Evolutionary conservation across 306 rosid species (phyloP), one percentile per base, ranked within the genome.

Genomic region (Senna siamea): DNA sequence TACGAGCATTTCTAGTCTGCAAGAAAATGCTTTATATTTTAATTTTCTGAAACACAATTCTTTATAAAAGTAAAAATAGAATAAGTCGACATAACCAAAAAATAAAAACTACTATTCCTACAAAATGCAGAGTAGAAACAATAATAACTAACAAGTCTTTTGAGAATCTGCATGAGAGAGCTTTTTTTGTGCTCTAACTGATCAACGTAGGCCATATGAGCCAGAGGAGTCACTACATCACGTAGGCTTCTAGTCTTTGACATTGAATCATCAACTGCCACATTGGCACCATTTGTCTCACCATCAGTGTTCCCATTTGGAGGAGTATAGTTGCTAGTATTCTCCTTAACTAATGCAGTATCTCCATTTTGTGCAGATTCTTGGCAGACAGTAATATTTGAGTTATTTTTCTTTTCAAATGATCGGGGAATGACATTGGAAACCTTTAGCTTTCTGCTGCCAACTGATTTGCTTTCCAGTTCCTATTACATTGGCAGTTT

Each of bases 1-100:
- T 94, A 3, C 96, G 96, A 22, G 95, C 96, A 63, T 85, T 92
- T 80, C 89, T 88, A 59, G 97, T 87, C 99, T 94, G 90, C 70
- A 79, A 65, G 59, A 64, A 75, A 54, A 66, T 56, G 55, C 46
- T 26, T 46, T 19, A 38, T 8, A 30, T 59, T 59, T 78, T 26
- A 77, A 23, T 38, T 8, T 53, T 41, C 46, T 6, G 46, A 75
- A 51, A 74, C 38, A 56, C 48, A 37, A 17, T 41, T 77, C 37
- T 37, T 59, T n/a, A 5, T 47, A 51, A 57, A 83, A 47, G 51
- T 35, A 73, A 50, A 58, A 28, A 9, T 11, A 18, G 48, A 63
- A 63, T 19, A 19, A 32, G 26, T 4, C 48, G 6, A 12, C 13
- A 54, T 13, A 22, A 34, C 46, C 19, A 3, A 53, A 35, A 59